phyloP scores from a whole-genome alignment of 2,329 filamentous ascomycete species.

The Harringtonia lauricola region DNA sequence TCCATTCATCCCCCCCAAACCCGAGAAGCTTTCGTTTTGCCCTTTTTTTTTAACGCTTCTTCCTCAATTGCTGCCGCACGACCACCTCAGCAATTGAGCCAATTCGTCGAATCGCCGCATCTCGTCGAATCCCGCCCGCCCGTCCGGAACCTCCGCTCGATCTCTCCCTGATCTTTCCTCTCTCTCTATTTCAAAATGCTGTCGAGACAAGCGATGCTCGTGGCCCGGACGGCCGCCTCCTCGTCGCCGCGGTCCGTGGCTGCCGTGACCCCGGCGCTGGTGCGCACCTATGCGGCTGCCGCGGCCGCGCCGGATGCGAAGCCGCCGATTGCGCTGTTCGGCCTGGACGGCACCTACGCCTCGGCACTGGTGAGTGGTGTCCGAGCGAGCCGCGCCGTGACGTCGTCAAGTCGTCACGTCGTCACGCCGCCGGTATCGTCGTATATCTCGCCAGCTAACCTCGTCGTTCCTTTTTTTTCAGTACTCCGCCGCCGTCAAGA shows the following conservation, averaged over 20 bases:
- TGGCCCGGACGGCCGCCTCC: constrained; percentile 40
- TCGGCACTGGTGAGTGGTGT: constrained; percentile 78
- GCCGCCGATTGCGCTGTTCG: constrained; percentile 85
- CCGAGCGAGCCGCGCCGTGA: neutral
- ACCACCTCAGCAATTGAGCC: too few relatives aligned
- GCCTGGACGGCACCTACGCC: constrained; percentile 96
- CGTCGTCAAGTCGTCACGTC: too few relatives aligned
- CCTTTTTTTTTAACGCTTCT: neutral
- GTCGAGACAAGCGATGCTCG: constrained; percentile 43
- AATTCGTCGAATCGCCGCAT: neutral
- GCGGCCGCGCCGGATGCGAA: constrained; percentile 63
- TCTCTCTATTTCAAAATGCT: constrained; percentile 34
- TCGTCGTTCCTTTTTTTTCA: constrained; percentile 24
- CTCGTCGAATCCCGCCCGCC: too few relatives aligned
- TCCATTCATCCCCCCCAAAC: constrained; percentile 16
- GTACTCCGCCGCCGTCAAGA: constrained; percentile 95
- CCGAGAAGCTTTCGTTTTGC: constrained; percentile 11
- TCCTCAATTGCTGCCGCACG: too few relatives aligned
- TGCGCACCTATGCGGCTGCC: constrained; percentile 69
- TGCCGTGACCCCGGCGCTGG: constrained; percentile 59
- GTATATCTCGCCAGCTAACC: too few relatives aligned
- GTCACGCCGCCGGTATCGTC: too few relatives aligned
- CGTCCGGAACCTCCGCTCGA: too few relatives aligned
- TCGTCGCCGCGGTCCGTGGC: constrained; percentile 43
- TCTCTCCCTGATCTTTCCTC: neutral